Percentiles rank a stretch among this genome's conserved stretches.
phyloP scores from a whole-genome alignment of 257 asterid genomes.

The Eustoma russellianum region DNA sequence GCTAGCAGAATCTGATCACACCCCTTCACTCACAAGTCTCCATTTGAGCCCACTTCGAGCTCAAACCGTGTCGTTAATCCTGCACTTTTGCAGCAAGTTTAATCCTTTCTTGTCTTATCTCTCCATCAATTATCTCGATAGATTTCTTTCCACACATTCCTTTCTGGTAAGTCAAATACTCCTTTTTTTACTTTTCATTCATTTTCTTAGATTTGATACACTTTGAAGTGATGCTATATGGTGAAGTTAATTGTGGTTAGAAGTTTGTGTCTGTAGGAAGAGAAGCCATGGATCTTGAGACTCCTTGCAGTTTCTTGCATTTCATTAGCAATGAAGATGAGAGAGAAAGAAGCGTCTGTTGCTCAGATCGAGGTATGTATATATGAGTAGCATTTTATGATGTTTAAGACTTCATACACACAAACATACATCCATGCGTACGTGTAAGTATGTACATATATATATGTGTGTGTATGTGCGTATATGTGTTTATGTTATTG shows the following conservation, averaged over 20 bases:
- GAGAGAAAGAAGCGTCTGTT: constrained; percentile 28
- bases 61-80: constrained; percentile 30
- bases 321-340: constrained; percentile 65
- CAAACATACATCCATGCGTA: too few species aligned
- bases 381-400: too few species aligned
- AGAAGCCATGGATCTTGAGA: constrained; percentile 54
- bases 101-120: constrained; percentile 41
- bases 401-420: too few species aligned
- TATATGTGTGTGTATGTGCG: too few species aligned
- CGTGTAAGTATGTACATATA: too few species aligned
- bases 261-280: constrained; percentile 27
- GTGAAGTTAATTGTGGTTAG: neutral
- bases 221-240: neutral
- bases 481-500: too few species aligned
- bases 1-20: constrained; percentile 40
- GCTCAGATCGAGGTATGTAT: constrained; percentile 13
- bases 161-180: constrained; percentile 18
- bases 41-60: constrained; percentile 25
- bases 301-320: constrained; percentile 52
- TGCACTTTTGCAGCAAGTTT: constrained; percentile 18
- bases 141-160: constrained; percentile 46
- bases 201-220: neutral
- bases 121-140: constrained; percentile 60
- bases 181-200: neutral
- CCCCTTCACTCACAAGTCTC: constrained; percentile 34